Evolutionary conservation across 129 eudicot species (phyloP).

Genomic region (Calendula officinalis): DNA sequence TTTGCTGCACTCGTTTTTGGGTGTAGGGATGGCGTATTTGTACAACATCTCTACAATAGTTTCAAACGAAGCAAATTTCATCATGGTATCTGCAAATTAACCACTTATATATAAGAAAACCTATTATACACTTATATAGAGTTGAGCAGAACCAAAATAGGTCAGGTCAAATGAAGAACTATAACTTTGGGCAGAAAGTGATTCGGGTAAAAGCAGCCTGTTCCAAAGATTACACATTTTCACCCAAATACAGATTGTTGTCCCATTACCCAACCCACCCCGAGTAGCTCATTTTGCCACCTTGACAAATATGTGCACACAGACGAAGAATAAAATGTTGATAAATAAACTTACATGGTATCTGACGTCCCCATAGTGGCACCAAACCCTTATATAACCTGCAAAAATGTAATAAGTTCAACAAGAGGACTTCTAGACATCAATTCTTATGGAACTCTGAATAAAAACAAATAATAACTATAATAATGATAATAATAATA

Average conservation of each 20-base stretch:
- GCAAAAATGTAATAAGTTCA: slow-evolving; percentile 21
- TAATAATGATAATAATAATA: too few species aligned
- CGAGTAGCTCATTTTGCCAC: neutral
- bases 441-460: neutral
- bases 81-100: slow-evolving; percentile 82
- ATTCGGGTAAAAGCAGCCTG: too few species aligned
- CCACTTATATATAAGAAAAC: slow-evolving; percentile 3
- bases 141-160: too few species aligned
- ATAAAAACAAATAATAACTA: neutral
- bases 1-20: slow-evolving; percentile 86
- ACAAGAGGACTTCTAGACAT: neutral
- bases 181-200: neutral
- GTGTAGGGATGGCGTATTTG: slow-evolving; percentile 78
- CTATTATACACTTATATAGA: too few species aligned
- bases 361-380: slow-evolving; percentile 92
- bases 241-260: neutral
- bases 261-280: slow-evolving; percentile 13
- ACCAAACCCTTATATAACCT: slow-evolving; percentile 85
- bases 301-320: too few species aligned
- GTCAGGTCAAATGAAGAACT: too few species aligned
- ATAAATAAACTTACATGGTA: slow-evolving; percentile 61
- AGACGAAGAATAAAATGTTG: neutral
- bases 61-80: slow-evolving; percentile 97
- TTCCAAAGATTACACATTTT: neutral
- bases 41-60: slow-evolving; percentile 81